Conservation (phyloP, 2,329 filamentous ascomycete genomes). For the Cryphonectria japonica region DNA sequence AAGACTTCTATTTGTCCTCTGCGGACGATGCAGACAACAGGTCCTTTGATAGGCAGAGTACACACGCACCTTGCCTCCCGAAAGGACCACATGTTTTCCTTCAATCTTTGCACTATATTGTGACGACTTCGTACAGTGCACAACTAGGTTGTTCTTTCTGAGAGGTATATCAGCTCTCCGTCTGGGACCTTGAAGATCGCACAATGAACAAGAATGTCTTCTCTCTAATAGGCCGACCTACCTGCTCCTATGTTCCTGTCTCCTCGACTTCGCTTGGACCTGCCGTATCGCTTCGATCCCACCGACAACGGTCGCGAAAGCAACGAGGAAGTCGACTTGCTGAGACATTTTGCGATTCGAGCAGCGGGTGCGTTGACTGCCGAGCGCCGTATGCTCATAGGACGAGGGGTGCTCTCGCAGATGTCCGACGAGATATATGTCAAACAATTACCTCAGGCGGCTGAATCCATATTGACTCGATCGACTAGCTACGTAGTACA, state of each 20-base stretch:
- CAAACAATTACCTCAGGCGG: neutral
- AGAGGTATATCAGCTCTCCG: constrained; percentile 28
- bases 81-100: constrained; percentile 49
- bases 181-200: neutral
- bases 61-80: constrained; percentile 45
- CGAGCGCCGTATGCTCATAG: constrained; percentile 6
- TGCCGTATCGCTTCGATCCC: constrained; percentile 51
- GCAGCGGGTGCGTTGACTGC: constrained; percentile 4
- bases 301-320: constrained; percentile 49
- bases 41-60: neutral
- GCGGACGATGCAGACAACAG: neutral
- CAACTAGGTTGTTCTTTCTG: constrained; percentile 51
- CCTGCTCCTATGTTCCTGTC: constrained; percentile 50
- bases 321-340: constrained; percentile 41
- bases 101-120: constrained; percentile 48
- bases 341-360: constrained; percentile 17
- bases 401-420: constrained; percentile 3
- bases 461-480: constrained; percentile 18
- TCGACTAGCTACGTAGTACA: constrained; percentile 16
- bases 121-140: constrained; percentile 52
- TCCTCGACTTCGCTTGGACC: constrained; percentile 49
- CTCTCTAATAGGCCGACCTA: neutral
- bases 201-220: neutral
- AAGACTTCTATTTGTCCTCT: neutral
- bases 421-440: constrained; percentile 20